phyloP scores from a whole-genome alignment of 148 eudicot species.

The Spergularia bocconei region DNA sequence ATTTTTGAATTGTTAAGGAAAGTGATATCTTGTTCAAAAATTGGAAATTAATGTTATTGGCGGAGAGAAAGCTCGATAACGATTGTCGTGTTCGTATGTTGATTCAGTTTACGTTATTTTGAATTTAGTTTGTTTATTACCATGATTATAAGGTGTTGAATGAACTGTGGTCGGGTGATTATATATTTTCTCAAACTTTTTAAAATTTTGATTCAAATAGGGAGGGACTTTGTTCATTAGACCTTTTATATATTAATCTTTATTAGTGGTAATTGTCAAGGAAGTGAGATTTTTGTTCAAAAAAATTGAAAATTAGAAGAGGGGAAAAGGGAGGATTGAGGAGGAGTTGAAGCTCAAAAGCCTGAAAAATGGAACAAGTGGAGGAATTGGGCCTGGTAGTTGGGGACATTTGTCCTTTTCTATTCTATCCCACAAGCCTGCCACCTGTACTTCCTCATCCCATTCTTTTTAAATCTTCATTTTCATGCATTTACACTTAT shows the following conservation, averaged over 20 bases:
- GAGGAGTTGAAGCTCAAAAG: too few species aligned
- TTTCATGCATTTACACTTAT: not conserved
- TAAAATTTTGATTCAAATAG: too few species aligned
- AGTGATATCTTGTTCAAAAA: conserved; percentile 8
- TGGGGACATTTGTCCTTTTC: conserved; percentile 34
- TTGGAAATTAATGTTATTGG: not conserved
- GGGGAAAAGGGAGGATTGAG: not conserved
- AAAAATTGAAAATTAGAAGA: conserved; percentile 20
- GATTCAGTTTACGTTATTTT: too few species aligned
- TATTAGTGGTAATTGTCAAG: not conserved
- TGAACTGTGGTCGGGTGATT: too few species aligned
- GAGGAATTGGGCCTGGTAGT: conserved; percentile 28
- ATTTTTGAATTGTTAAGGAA: not conserved
- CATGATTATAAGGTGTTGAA: too few species aligned
- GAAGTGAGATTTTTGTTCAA: conserved; percentile 2
- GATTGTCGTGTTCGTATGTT: too few species aligned
- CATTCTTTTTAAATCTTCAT: not conserved
- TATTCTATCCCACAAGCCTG: conserved; percentile 12
- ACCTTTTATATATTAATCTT: not conserved
- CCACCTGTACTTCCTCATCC: conserved; percentile 13
- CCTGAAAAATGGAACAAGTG: conserved; percentile 19
- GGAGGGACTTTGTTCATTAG: too few species aligned
- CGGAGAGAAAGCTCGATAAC: too few species aligned
- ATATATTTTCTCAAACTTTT: too few species aligned
- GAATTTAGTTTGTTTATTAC: too few species aligned